These are phyloP conservation scores for Clathrus columnatus DNA, from an alignment of 768 basidiomycete species.

Conservation along the genomic window DNA sequence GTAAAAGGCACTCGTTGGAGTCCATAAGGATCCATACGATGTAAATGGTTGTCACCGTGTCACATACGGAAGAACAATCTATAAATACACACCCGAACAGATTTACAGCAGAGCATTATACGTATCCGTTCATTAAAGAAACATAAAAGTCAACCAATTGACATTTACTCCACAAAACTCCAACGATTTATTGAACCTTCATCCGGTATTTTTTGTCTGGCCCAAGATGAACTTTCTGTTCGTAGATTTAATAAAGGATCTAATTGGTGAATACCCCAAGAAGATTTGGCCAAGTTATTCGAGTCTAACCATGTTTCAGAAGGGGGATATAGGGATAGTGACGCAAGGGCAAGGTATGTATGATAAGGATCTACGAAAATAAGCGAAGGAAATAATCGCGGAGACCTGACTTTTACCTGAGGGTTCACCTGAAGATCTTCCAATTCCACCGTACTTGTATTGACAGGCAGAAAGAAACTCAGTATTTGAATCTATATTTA, in stretches of 20 bases:
- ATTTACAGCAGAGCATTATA: no score
- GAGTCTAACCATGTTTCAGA: conserved; percentile 5
- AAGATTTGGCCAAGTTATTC: conserved; percentile 20
- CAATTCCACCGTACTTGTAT: conserved; percentile 82
- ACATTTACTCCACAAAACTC: no score
- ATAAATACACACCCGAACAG: no score
- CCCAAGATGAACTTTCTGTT: conserved; percentile 58
- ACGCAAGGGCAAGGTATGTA: conserved; percentile 84
- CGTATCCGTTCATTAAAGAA: no score
- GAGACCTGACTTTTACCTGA: conserved; percentile 46
- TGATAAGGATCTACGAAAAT: conserved; percentile 75
- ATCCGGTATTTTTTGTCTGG: conserved; percentile 45
- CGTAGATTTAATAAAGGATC: conserved; percentile 69
- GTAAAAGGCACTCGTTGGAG: no score
- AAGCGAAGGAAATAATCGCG: background rate
- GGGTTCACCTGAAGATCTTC: conserved; percentile 70
- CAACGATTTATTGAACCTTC: no score
- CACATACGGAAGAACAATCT: no score
- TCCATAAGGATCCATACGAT: no score
- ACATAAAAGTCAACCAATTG: no score
- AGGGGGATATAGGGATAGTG: conserved; percentile 61
- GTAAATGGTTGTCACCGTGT: no score
- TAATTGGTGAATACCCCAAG: conserved; percentile 51
- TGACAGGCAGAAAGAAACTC: conserved; percentile 69
- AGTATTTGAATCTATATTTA: conserved; percentile 48